These are phyloP conservation scores for Danielia oregonensis DNA, from an alignment of 805 yeast species.

Conservation along the genomic window DNA sequence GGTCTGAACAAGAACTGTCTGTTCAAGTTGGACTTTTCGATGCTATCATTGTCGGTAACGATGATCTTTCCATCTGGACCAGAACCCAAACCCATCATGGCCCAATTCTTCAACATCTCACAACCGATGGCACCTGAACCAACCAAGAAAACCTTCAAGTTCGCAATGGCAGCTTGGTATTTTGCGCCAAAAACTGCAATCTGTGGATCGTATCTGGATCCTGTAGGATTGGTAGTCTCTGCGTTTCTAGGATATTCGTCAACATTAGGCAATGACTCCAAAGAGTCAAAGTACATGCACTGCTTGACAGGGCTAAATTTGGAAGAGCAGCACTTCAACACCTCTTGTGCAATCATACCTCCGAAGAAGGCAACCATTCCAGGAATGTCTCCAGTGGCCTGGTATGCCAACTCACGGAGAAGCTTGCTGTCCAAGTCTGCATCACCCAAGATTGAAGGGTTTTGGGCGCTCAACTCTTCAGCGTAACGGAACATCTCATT, in stretches of 20 bases:
- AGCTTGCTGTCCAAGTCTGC: slow-evolving; percentile 57
- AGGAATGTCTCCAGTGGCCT: slow-evolving; percentile 89
- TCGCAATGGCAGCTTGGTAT: slow-evolving; percentile 69
- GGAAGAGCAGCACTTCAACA: slow-evolving; percentile 90
- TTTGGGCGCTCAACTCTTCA: slow-evolving; percentile 53
- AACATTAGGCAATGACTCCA: slow-evolving; percentile 78
- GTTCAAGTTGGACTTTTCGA: slow-evolving; percentile 92
- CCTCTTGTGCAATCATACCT: slow-evolving; percentile 95
- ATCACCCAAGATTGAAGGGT: slow-evolving; percentile 56
- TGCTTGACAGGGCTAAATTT: slow-evolving; percentile 93
- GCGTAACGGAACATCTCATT: slow-evolving; percentile 58
- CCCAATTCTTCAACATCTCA: slow-evolving; percentile 98
- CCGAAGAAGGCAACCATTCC: slow-evolving; percentile 88
- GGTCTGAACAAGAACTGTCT: slow-evolving; percentile 96
- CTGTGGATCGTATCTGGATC: slow-evolving; percentile 89
- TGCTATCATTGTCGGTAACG: slow-evolving; percentile 91
- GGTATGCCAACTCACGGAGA: slow-evolving; percentile 70
- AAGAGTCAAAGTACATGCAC: slow-evolving; percentile 87
- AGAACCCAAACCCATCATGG: slow-evolving; percentile 90
- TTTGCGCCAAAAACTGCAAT: slow-evolving; percentile 88
- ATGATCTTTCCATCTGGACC: slow-evolving; percentile 83
- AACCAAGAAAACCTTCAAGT: slow-evolving; percentile 81
- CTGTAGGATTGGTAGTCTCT: slow-evolving; percentile 69
- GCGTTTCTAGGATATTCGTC: slow-evolving; percentile 59
- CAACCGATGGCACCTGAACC: slow-evolving; percentile 99